Base-by-base conservation (phyloP, 179 eudicot genomes). In the Spergularia azorica region DNA sequence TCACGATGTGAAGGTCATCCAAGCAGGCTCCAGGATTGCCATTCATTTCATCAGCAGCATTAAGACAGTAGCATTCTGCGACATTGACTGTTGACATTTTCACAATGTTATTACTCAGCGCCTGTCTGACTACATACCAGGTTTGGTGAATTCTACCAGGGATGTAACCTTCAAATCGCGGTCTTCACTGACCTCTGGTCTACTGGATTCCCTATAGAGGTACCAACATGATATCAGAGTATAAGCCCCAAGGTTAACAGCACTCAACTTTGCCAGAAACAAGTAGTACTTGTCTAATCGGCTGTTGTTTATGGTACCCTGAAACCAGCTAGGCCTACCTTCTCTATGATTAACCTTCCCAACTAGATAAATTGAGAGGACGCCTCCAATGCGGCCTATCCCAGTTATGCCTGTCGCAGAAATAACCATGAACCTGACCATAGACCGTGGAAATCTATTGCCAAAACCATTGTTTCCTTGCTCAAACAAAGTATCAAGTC, bases 241-340 rank as follows among this genome's bases (percentile, higher is more conserved):
- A 63, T 82, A 89, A 0, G 84, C 16, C 1, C 72, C 73, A 52
- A 91, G 80, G 74, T 83, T 90, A 0, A 78, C 74, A 0, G 87
- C 81, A 78, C 85, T 82, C 18, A 88, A 46, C 46, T 55, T 76
- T 0, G 97, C 88, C 10, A 91, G 73, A 0, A 81, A 79, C 94
- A 90, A 92, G 39, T 86, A 92, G 67, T 90, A 92, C 5, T 82
- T 81, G 64, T 92, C 89, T 72, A 90, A 82, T 0, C 86, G 87
- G 59, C 92, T 90, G 70, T 63, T 67, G 36, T 88, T 90, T 52
- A 90, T 70, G 0, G 89, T 89, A 6, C 67, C 21, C 48, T 83
- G 88, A 13, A 92, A 90, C 97, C 97, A 90, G 71, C 63, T 80
- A 6, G 76, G 63, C 87, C 81, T 2, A 90, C 36, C 79, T 77